These are phyloP conservation scores for Clavispora santaluciae DNA, from an alignment of 805 yeast genomes.

Conservation along the genomic window DNA sequence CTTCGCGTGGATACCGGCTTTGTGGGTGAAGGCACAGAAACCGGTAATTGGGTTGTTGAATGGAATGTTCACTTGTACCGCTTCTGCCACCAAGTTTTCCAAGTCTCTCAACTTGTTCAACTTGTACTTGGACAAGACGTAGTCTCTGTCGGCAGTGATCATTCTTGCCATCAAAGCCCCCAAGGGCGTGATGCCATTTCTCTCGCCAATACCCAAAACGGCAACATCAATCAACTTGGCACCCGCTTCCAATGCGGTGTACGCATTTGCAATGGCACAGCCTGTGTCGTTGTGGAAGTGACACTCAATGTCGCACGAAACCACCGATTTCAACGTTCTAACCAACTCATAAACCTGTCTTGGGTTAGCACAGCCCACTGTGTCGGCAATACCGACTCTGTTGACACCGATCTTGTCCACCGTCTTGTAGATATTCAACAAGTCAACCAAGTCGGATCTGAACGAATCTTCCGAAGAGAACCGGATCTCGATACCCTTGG, in stretches of 20 bases:
- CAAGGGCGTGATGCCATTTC: conserved; percentile 96
- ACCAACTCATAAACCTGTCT: conserved; percentile 97
- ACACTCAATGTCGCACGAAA: conserved; percentile 94
- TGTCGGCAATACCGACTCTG: conserved; percentile 98
- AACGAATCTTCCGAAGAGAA: conserved; percentile 96
- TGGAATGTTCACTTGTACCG: conserved; percentile 95
- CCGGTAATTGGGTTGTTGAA: conserved; percentile 99
- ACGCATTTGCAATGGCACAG: conserved; percentile 97
- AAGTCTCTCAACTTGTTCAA: conserved; percentile 92
- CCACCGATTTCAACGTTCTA: conserved; percentile 88
- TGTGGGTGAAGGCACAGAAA: conserved; percentile 98
- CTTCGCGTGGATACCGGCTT: conserved; percentile 99
- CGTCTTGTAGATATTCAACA: conserved; percentile 91
- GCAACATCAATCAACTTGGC: conserved; percentile 93
- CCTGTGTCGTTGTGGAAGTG: conserved; percentile 99
- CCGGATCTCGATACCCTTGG: conserved; percentile 94
- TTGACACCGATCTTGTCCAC: conserved; percentile 97
- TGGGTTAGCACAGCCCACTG: conserved; percentile 99
- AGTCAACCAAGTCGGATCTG: conserved; percentile 93
- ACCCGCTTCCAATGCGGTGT: conserved; percentile 97
- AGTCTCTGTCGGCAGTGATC: conserved; percentile 98
- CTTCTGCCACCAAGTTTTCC: conserved; percentile 94
- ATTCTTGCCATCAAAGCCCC: conserved; percentile 99
- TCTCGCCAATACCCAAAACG: conserved; percentile 96
- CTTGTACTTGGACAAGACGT: conserved; percentile 90